Evolutionary conservation across 163 green algal species (phyloP).

Genomic region (Chlamydomonas reinhardtii): DNA sequence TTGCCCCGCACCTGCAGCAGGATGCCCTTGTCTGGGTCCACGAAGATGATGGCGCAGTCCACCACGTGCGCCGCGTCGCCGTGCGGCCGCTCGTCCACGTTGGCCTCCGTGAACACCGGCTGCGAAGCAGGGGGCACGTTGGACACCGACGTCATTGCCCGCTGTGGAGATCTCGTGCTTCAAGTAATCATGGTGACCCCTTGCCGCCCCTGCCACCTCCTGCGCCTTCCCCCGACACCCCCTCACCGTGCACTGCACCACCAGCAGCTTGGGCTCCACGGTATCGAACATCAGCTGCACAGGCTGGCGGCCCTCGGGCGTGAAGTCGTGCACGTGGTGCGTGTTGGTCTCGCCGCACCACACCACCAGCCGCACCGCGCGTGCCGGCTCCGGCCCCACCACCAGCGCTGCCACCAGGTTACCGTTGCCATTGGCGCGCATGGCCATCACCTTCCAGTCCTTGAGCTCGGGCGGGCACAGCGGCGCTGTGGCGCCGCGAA

Average conservation of each 20-base stretch:
- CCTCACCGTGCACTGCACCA: constrained; percentile 64
- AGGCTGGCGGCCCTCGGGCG: constrained; percentile 50
- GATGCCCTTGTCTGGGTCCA: constrained; percentile 67
- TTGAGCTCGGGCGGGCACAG: constrained; percentile 47
- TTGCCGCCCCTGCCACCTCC: not conserved
- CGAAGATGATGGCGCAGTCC: constrained; percentile 75
- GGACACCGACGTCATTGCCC: not conserved
- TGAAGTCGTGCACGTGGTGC: constrained; percentile 64
- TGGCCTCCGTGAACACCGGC: constrained; percentile 30
- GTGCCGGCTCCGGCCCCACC: constrained; percentile 48
- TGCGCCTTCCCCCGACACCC: not conserved
- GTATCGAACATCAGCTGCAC: constrained; percentile 67
- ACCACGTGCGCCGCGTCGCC: constrained; percentile 20
- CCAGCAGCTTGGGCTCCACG: constrained; percentile 70
- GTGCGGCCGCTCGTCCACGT: constrained; percentile 1
- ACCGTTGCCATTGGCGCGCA: constrained; percentile 71
- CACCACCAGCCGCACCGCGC: constrained; percentile 73
- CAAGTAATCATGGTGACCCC: not conserved
- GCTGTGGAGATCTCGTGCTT: too few species aligned
- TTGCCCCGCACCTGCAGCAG: constrained; percentile 62
- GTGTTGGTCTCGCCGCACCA: constrained; percentile 70
- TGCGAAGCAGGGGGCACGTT: not conserved
- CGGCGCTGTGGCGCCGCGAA: constrained; percentile 50
- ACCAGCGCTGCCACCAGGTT: constrained; percentile 64
- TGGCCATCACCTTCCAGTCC: constrained; percentile 50